Evolutionary conservation across 805 yeast species (phyloP), one percentile per base, ranked within the genome.

Genomic region (Candida maris): DNA sequence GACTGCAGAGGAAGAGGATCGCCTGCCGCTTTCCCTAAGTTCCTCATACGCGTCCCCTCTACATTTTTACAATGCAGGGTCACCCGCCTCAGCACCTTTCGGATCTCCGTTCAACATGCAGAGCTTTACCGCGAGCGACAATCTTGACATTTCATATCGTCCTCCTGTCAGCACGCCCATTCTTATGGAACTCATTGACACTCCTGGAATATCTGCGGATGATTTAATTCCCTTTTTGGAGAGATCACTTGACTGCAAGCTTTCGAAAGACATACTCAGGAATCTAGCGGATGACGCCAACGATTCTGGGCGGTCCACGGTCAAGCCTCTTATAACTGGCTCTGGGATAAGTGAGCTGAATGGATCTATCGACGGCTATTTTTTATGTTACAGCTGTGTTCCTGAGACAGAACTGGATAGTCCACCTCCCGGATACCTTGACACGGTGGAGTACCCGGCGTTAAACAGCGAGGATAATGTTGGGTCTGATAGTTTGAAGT

Each of bases 331-430:
- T 37, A 56, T 84, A 9, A 85, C 81, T 3, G 91, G 87, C 4
- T 78, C 86, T 25, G 93, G 93, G 1, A 85, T 88, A 4, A 74
- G 85, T 28, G 91, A 82, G 41, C 58, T 84, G 47, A 82, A 84
- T 52, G 89, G 88, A 4, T 68, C 75, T 21, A 71, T 84, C n/a
- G 82, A 81, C 53, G 91, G 89, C 1, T 84, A 84, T 54, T 65
- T 81, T 28, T 67, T 81, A 24, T 77, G 80, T 31, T 84, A 82
- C 56, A 73, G 80, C 37, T 80, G 85, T 3, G 73, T 83, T 3
- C 93, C 94, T 1, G 62, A 57, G 31, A 68, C 74, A 6, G 29
- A 39, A 1, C 48, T 64, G 21, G 65, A 64, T 32, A 22, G 39
- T 9, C 43, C 42, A 6, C 86, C 86, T 1, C 89, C 89, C 1